A percentile compares a stretch with the other conserved stretches of the same genome.
Evolutionary conservation across 768 basidiomycete species (phyloP).

Genomic region (Trametes meyenii): DNA sequence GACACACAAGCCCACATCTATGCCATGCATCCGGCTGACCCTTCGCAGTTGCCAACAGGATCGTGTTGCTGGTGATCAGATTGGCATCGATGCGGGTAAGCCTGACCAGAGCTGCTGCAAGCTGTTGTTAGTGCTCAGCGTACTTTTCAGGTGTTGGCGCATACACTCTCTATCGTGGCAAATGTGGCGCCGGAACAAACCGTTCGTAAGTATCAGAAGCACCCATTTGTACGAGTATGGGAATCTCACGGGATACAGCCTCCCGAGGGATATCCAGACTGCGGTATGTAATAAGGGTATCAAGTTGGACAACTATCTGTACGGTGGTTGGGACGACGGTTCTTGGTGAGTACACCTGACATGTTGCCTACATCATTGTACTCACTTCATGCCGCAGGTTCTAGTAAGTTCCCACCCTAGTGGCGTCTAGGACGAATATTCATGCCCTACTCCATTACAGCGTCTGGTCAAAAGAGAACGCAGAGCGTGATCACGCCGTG

Average conservation of each 20-base stretch:
- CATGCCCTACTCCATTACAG: conserved; percentile 14
- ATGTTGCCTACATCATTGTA: neutral
- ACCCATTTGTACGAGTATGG: neutral
- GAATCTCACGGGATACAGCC: neutral
- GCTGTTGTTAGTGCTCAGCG: too few relatives aligned
- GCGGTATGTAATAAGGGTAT: conserved; percentile 23
- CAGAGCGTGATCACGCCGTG: conserved; percentile 22
- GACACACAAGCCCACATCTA: neutral
- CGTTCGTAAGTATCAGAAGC: conserved; percentile 4
- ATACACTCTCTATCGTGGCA: conserved; percentile 3
- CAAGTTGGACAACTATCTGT: conserved; percentile 20
- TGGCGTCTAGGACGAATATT: neutral
- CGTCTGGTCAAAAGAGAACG: conserved; percentile 27
- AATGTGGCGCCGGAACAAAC: conserved; percentile 21
- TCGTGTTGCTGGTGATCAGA: neutral
- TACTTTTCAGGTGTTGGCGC: conserved; percentile 3
- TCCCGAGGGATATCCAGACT: conserved; percentile 16
- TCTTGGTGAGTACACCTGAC: conserved; percentile 4
- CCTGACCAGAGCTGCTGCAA: neutral
- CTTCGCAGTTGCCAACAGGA: conserved; percentile 7
- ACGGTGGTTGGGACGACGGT: conserved; percentile 16
- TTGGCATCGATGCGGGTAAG: conserved; percentile 13
- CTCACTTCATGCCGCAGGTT: conserved; percentile 1
- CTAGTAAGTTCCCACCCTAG: conserved; percentile 12
- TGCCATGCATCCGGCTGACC: neutral